Percentiles rank a stretch among this genome's conserved stretches.
phyloP scores from a whole-genome alignment of 208 protist species.

The Porcisia hertigi region DNA sequence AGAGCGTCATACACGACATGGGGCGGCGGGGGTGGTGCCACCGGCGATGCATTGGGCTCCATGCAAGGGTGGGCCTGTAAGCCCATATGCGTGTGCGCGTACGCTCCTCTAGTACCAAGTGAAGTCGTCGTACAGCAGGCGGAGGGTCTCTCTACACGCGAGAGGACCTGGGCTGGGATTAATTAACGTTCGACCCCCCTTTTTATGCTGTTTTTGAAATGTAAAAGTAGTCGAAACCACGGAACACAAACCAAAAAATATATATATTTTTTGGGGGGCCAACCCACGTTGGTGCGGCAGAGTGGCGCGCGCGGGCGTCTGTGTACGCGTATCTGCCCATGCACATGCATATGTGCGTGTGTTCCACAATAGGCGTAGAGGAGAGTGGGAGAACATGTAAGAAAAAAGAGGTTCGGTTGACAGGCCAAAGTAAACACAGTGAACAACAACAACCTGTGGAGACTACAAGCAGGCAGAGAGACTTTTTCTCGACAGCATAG shows the following conservation, averaged over 20 bases:
- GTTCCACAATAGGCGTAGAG: neutral
- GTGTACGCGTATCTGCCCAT: neutral
- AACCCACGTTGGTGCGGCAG: neutral
- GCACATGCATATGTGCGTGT: neutral
- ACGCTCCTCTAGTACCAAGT: neutral
- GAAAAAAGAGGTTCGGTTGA: neutral
- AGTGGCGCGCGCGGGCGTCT: neutral
- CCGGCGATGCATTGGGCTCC: slow-evolving; percentile 6
- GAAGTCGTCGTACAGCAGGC: neutral
- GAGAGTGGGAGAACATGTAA: neutral
- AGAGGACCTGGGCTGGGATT: neutral
- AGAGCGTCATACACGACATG: slow-evolving; percentile 59
- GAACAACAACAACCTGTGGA: neutral
- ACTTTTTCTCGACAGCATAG: neutral
- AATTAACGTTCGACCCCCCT: too few relatives aligned
- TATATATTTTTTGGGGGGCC: neutral
- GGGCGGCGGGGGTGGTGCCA: neutral
- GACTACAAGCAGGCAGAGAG: neutral
- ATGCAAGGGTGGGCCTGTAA: slow-evolving; percentile 1
- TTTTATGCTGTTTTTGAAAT: neutral
- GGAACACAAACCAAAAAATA: neutral
- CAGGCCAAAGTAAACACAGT: neutral
- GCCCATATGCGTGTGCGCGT: slow-evolving; percentile 2
- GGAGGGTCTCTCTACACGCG: neutral
- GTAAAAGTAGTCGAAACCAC: neutral